A percentile compares a stretch with the other conserved stretches of the same genome.
These are phyloP conservation scores for Pseudisothecium myosuroides DNA, from an alignment of 225 moss, liverwort and hornwort species.

Conservation along the genomic window DNA sequence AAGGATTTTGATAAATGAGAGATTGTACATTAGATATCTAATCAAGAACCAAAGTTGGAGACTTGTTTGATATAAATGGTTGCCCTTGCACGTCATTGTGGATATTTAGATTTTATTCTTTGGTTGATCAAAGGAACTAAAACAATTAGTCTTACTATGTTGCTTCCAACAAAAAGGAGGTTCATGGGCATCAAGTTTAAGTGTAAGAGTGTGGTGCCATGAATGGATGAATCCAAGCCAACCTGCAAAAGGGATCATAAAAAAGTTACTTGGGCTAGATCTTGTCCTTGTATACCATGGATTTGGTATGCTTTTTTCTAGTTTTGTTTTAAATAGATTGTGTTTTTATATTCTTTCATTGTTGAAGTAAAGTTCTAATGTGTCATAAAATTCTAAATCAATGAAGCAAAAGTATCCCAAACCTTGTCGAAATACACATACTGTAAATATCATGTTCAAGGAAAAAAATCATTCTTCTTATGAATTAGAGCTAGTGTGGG, in stretches of 20 bases:
- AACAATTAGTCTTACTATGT: background rate
- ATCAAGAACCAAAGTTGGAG: background rate
- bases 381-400: background rate
- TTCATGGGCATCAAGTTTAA: fast-evolving
- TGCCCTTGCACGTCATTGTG: too few species aligned
- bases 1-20: background rate
- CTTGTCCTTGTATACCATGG: background rate
- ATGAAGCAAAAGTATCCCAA: background rate
- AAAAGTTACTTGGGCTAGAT: background rate
- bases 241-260: fast-evolving
- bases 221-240: background rate
- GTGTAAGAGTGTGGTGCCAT: background rate
- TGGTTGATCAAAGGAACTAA: background rate
- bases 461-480: background rate
- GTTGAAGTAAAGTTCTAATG: background rate
- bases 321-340: background rate
- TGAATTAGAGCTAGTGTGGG: background rate
- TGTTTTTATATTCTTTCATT: background rate
- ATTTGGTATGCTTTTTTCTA: background rate
- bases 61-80: background rate
- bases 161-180: too few species aligned
- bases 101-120: background rate
- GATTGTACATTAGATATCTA: too few species aligned
- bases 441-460: background rate
- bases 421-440: background rate